phyloP scores from a whole-genome alignment of 345 rosid genomes.

The Xanthoceras sorbifolium region DNA sequence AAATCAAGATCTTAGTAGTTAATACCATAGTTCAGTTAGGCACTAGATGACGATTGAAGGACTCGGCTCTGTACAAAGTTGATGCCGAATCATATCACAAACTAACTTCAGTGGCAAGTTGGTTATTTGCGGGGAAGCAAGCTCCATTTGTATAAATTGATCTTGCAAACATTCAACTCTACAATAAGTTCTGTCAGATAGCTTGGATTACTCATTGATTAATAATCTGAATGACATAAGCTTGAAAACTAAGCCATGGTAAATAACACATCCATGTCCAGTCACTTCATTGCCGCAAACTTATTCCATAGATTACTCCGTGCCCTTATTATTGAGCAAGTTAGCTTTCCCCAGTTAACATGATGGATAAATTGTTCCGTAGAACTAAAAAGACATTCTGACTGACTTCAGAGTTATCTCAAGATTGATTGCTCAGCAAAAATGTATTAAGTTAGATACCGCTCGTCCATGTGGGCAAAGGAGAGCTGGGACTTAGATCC shows the following conservation, averaged over 20 bases:
- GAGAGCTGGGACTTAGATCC: constrained; percentile 49
- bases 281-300: constrained; percentile 20
- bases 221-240: constrained; percentile 11
- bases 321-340: constrained; percentile 18
- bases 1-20: constrained; percentile 8
- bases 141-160: constrained; percentile 14
- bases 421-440: constrained; percentile 12
- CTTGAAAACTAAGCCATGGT: constrained; percentile 14
- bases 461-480: constrained; percentile 35
- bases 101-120: constrained; percentile 14
- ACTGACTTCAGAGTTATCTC: constrained; percentile 21
- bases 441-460: constrained; percentile 27
- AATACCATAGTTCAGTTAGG: constrained; percentile 16
- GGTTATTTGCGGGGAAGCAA: constrained; percentile 21
- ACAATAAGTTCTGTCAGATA: constrained; percentile 16
- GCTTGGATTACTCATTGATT: constrained; percentile 12
- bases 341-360: constrained; percentile 30
- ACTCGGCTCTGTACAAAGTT: constrained; percentile 32
- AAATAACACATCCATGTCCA: constrained; percentile 7
- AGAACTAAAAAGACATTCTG: constrained; percentile 17
- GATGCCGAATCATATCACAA: constrained; percentile 18
- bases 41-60: constrained; percentile 24
- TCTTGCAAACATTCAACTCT: constrained; percentile 16
- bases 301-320: constrained; percentile 21
- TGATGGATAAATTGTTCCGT: constrained; percentile 19